A percentile compares a stretch with the other conserved stretches of the same genome.
Evolutionary conservation across 139 green algal species (phyloP).

Genomic region (Nannochloris sp.): DNA sequence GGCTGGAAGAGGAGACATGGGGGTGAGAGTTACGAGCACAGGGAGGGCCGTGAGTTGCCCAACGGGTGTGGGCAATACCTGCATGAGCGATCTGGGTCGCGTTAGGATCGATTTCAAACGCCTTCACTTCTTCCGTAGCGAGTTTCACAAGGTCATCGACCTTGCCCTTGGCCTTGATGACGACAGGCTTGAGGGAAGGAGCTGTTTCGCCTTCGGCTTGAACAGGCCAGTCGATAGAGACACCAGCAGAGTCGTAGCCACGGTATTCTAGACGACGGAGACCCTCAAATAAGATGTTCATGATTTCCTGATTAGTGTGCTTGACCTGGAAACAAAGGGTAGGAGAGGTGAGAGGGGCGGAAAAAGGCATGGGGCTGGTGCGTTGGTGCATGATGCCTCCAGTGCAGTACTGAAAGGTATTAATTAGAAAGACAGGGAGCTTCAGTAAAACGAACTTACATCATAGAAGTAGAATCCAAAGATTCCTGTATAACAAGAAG

Average conservation of each 20-base stretch:
- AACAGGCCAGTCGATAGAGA: conserved; percentile 65
- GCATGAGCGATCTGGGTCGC: conserved; percentile 52
- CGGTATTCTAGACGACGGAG: conserved; percentile 93
- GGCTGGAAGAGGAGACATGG: conserved; percentile 51
- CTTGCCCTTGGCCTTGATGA: conserved; percentile 87
- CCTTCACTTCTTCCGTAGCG: neutral
- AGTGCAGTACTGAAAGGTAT: no score
- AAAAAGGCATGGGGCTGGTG: no score
- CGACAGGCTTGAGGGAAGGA: conserved; percentile 25
- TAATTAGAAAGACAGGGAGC: neutral
- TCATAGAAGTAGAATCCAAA: conserved; percentile 38
- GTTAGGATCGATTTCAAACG: neutral
- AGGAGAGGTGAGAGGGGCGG: neutral
- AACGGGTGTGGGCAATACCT: conserved; percentile 95
- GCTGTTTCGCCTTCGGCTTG: neutral
- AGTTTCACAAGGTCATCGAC: conserved; percentile 70
- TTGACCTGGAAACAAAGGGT: conserved; percentile 26
- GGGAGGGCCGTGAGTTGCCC: conserved; percentile 92
- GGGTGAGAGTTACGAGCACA: conserved; percentile 86
- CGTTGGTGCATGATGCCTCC: no score
- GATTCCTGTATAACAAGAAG: conserved; percentile 5
- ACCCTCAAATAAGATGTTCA: conserved; percentile 83
- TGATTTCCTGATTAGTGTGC: conserved; percentile 53
- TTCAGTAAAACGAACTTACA: conserved; percentile 7
- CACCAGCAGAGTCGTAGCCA: conserved; percentile 92